Evolutionary conservation across 2,329 filamentous ascomycete species (phyloP), one percentile per base, ranked within the genome.

Genomic region (Ceratocystis diversiconidia): DNA sequence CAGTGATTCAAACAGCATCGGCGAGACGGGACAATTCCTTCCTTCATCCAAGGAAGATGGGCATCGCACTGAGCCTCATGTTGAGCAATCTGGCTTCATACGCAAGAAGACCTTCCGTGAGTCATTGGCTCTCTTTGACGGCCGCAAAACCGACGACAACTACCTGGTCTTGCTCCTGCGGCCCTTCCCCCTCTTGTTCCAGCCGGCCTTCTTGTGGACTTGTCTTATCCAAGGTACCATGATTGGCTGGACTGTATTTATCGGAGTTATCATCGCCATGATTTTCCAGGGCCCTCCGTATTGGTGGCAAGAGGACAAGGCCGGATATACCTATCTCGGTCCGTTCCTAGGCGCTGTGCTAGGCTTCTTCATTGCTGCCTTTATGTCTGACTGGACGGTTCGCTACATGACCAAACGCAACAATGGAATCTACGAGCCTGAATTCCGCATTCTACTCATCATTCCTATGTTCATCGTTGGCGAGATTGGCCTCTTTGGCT

Each of bases 241-340:
- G 72, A 96, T 96, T 71, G 92, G 92, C 69, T 97, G 92, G 92
- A 95, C 92, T 0, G 89, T 96, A 17, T 90, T 96, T 72, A 92
- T 95, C 69, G 88, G 89, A 66, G 87, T 94, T 68, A 85, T 94
- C 69, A 77, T 95, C 59, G 88, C 86, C n/a, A 84, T 86, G 67
- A 86, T 95, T 70, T 92, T 94, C 76, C 81, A 95, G 60, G 86
- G 87, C 1, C 86, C 87, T 1, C 89, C 90, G 0, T 82, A 92
- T 50, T 94, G 85, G 78, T 96, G 92, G 82, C 79, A 84, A 70
- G 86, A 94, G 75, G 84, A 89, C 63, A 77, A 89, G 71, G 90
- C 89, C 1, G 92, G 92, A n/a, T 91, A 92, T 73, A 83, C 90
- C 66, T 95, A 96, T 75, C 86, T 87, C 0, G 89, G 89, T 0